Conservation (phyloP, 2,329 filamentous ascomycete species). For the Byssochlamys sp. region DNA sequence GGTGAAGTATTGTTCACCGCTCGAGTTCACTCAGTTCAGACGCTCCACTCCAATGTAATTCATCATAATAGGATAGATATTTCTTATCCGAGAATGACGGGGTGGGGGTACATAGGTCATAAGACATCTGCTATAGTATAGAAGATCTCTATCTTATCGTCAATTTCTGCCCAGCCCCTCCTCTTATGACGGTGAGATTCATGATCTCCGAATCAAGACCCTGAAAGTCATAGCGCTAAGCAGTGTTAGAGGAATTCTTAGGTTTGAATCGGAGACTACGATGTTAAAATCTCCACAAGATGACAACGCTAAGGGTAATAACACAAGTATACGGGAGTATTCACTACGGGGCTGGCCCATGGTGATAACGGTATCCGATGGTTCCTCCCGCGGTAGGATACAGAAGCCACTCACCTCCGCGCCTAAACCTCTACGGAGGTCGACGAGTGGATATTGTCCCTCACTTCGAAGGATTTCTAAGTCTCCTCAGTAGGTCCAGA, state of each 20-base stretch:
- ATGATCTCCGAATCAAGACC: background rate
- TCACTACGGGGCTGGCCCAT: background rate
- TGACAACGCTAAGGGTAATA: background rate
- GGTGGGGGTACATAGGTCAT: background rate
- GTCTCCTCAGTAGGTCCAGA: background rate
- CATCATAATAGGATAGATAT: background rate
- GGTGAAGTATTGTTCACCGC: background rate
- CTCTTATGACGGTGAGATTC: background rate
- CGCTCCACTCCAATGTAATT: background rate
- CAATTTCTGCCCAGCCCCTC: background rate
- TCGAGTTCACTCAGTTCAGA: background rate
- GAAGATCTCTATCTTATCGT: background rate
- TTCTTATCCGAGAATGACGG: background rate
- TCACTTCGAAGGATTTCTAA: background rate
- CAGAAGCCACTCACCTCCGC: background rate
- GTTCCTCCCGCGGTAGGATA: background rate
- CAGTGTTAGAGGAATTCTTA: background rate
- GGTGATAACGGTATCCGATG: background rate
- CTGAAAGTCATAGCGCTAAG: background rate
- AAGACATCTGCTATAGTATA: background rate
- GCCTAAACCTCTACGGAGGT: too few species aligned
- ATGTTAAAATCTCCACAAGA: background rate
- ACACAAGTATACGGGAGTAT: background rate
- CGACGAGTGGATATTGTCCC: background rate
- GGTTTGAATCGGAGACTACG: background rate